phyloP scores from a whole-genome alignment of 352 stramenopile species.

The Globisporangium perplexum region DNA sequence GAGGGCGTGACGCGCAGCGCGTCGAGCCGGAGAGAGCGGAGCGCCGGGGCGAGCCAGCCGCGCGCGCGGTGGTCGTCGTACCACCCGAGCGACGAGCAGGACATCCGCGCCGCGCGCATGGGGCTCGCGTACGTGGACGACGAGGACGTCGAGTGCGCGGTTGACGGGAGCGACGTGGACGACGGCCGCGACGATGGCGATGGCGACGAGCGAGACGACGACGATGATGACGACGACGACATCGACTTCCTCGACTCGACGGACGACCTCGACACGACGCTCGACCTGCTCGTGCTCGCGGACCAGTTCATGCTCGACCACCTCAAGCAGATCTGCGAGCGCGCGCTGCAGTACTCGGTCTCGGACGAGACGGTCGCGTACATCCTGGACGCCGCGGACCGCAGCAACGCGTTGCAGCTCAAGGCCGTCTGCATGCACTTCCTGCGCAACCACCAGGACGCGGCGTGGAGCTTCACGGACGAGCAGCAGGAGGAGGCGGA shows the following conservation, averaged over 20 bases:
- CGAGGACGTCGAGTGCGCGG: conserved; percentile 5
- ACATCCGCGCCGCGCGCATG: conserved; percentile 7
- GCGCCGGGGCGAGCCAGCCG: not conserved
- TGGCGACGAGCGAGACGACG: not conserved
- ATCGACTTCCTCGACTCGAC: conserved; percentile 14
- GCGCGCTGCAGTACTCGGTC: conserved; percentile 76
- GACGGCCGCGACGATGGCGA: not conserved
- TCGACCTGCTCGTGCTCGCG: conserved; percentile 90
- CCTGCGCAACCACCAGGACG: conserved; percentile 81
- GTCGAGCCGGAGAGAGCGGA: not conserved
- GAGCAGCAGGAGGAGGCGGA: conserved; percentile 8
- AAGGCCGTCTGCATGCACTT: conserved; percentile 91
- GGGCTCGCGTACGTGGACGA: conserved; percentile 14
- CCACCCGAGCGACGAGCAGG: conserved; percentile 9
- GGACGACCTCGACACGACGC: conserved; percentile 56
- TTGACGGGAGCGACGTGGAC: conserved; percentile 1
- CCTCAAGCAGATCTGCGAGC: conserved; percentile 94
- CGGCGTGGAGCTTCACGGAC: conserved; percentile 1
- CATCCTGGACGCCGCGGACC: conserved; percentile 86
- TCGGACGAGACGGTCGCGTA: conserved; percentile 80
- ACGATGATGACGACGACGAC: conserved; percentile 6
- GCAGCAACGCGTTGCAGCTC: conserved; percentile 90
- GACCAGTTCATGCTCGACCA: conserved; percentile 97
- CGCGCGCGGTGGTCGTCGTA: conserved; percentile 20
- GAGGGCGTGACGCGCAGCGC: conserved; percentile 3